phyloP scores from a whole-genome alignment of 768 basidiomycete genomes.

The Rhodotorula kratochvilovae region DNA sequence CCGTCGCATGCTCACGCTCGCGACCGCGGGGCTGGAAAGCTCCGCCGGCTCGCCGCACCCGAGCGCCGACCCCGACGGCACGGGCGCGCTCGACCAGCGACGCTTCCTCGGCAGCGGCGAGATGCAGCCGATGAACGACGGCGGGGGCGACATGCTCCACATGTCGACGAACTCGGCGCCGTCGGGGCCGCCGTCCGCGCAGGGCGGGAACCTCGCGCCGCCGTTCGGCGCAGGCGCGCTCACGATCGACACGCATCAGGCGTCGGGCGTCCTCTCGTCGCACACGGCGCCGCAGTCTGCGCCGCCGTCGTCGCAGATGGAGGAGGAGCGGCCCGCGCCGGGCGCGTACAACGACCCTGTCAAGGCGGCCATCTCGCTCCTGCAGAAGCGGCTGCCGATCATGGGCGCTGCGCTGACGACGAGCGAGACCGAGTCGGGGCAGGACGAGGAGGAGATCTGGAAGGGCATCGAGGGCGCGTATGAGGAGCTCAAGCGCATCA shows the following conservation, averaged over 20 bases:
- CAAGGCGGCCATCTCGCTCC: slow-evolving; percentile 27
- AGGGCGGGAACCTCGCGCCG: background rate
- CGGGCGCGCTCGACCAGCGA: slow-evolving; percentile 13
- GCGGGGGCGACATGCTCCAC: background rate
- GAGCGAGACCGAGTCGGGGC: slow-evolving; percentile 19
- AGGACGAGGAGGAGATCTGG: slow-evolving; percentile 41
- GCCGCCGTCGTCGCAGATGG: background rate
- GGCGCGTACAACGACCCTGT: slow-evolving; percentile 27
- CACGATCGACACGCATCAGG: background rate
- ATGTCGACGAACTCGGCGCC: background rate
- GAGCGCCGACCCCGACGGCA: slow-evolving; percentile 11
- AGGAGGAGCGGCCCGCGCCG: background rate
- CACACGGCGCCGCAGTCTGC: background rate
- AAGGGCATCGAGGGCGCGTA: slow-evolving; percentile 38
- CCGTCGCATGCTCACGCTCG: slow-evolving; percentile 29
- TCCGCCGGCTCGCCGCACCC: background rate
- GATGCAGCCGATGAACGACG: background rate
- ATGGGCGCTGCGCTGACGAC: slow-evolving; percentile 34
- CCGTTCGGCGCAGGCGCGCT: background rate
- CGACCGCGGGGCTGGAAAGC: slow-evolving; percentile 6
- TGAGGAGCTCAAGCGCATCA: slow-evolving; percentile 35
- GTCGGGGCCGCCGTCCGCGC: background rate
- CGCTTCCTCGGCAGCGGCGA: slow-evolving; percentile 2
- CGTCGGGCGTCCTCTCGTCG: background rate
- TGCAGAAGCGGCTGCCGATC: slow-evolving; percentile 33